A percentile compares a stretch with the other conserved stretches of the same genome.
These are phyloP conservation scores for Lagenidium giganteum DNA, from an alignment of 352 stramenopile species.

Conservation along the genomic window DNA sequence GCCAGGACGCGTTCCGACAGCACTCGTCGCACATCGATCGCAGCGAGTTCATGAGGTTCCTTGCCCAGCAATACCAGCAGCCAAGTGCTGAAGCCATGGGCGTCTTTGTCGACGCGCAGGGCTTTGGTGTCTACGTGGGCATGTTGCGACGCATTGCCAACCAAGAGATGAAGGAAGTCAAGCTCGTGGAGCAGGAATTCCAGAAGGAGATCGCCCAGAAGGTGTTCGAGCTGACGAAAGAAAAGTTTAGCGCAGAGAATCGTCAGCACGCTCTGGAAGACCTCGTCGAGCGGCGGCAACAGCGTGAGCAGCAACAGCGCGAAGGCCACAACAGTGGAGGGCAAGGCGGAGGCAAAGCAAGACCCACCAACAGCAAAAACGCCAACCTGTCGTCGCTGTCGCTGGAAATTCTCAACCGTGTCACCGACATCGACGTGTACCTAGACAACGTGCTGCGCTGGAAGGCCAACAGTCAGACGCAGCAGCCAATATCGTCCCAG, in stretches of 20 bases:
- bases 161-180: slow-evolving; percentile 78
- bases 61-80: slow-evolving; percentile 64
- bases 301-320: slow-evolving; percentile 23
- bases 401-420: slow-evolving; percentile 72
- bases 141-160: slow-evolving; percentile 71
- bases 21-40: slow-evolving; percentile 51
- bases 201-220: slow-evolving; percentile 69
- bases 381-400: slow-evolving; percentile 57
- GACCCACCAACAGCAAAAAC: background rate
- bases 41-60: slow-evolving; percentile 63
- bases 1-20: slow-evolving; percentile 59
- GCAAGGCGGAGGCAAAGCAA: slow-evolving; percentile 14
- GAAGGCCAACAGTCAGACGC: slow-evolving; percentile 32
- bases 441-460: slow-evolving; percentile 73
- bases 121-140: slow-evolving; percentile 73
- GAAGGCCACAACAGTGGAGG: slow-evolving; percentile 6
- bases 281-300: no score
- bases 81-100: slow-evolving; percentile 59
- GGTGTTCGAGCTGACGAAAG: slow-evolving; percentile 80
- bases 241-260: slow-evolving; percentile 83
- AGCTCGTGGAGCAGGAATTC: slow-evolving; percentile 76
- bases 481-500: slow-evolving; percentile 53
- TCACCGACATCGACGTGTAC: slow-evolving; percentile 81
- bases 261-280: slow-evolving; percentile 65
- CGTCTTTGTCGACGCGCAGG: slow-evolving; percentile 49